A percentile compares a stretch with the other conserved stretches of the same genome.
Conservation (phyloP, 2,329 filamentous ascomycete species). For the Fusarium nodosum region DNA sequence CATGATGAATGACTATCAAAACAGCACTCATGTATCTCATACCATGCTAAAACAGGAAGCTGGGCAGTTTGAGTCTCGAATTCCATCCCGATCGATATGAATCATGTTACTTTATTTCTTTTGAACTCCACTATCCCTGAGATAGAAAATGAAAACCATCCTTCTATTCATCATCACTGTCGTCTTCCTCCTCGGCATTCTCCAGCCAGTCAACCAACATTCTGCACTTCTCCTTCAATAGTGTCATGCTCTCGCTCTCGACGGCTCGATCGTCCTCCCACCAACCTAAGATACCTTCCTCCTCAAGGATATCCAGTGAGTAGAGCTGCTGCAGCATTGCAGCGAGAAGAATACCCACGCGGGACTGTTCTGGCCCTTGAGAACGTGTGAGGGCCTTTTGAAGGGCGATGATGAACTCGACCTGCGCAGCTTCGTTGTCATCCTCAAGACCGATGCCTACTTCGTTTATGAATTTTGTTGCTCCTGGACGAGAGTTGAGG, state of each 20-base stretch:
- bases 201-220: conserved; percentile 88
- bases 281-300: conserved; percentile 90
- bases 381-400: conserved; percentile 82
- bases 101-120: conserved; percentile 27
- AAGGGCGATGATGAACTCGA: conserved; percentile 85
- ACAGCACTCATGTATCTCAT: not conserved
- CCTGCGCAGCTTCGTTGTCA: conserved; percentile 75
- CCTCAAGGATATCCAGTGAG: conserved; percentile 85
- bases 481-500: conserved; percentile 67
- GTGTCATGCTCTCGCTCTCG: conserved; percentile 76
- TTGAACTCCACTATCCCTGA: conserved; percentile 33
- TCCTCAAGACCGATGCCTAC: conserved; percentile 72
- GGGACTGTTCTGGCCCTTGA: conserved; percentile 67
- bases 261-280: conserved; percentile 81
- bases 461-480: conserved; percentile 68
- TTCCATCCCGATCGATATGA: not conserved
- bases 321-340: conserved; percentile 88
- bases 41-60: not conserved
- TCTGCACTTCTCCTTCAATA: conserved; percentile 79
- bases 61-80: not conserved
- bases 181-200: conserved; percentile 80
- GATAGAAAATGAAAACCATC: conserved; percentile 12
- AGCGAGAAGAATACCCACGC: conserved; percentile 75
- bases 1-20: not conserved
- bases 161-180: conserved; percentile 59